phyloP scores from a whole-genome alignment of 805 yeast genomes.

The Metschnikowia aberdeeniae region DNA sequence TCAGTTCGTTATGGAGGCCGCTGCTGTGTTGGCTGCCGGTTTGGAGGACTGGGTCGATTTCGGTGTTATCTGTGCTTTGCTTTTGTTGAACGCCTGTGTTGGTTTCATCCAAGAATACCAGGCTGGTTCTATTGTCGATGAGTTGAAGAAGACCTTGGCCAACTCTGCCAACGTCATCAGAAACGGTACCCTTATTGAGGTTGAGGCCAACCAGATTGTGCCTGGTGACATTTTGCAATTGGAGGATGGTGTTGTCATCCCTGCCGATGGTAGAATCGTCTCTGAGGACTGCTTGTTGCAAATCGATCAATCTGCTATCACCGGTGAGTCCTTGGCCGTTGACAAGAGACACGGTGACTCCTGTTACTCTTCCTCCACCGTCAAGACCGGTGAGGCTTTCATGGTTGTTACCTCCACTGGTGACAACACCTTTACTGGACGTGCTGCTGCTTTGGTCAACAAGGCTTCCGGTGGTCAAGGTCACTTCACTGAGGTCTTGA shows the following conservation, averaged over 20 bases:
- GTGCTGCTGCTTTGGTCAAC: constrained; percentile 96
- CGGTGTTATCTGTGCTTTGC: constrained; percentile 91
- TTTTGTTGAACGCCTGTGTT: constrained; percentile 82
- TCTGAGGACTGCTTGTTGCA: constrained; percentile 83
- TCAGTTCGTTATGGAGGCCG: constrained; percentile 97
- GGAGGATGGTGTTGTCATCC: constrained; percentile 90
- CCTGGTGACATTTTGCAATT: constrained; percentile 93
- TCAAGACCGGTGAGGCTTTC: constrained; percentile 92
- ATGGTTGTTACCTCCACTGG: constrained; percentile 95
- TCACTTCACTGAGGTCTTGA: constrained; percentile 95
- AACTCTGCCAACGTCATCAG: constrained; percentile 83
- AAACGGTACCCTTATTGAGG: constrained; percentile 72
- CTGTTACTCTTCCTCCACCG: constrained; percentile 88
- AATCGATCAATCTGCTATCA: constrained; percentile 93
- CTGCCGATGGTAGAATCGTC: constrained; percentile 89
- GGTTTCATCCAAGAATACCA: constrained; percentile 97
- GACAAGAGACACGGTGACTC: constrained; percentile 88
- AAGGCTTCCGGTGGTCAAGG: constrained; percentile 90
- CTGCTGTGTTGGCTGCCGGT: constrained; percentile 94
- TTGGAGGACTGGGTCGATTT: constrained; percentile 97
- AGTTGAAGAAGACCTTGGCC: constrained; percentile 91
- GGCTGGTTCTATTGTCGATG: constrained; percentile 97
- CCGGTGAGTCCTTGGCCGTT: constrained; percentile 96
- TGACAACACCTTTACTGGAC: constrained; percentile 93
- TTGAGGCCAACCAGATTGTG: constrained; percentile 80